phyloP scores from a whole-genome alignment of 2,329 filamentous ascomycete species.

The Aspergillus felis region DNA sequence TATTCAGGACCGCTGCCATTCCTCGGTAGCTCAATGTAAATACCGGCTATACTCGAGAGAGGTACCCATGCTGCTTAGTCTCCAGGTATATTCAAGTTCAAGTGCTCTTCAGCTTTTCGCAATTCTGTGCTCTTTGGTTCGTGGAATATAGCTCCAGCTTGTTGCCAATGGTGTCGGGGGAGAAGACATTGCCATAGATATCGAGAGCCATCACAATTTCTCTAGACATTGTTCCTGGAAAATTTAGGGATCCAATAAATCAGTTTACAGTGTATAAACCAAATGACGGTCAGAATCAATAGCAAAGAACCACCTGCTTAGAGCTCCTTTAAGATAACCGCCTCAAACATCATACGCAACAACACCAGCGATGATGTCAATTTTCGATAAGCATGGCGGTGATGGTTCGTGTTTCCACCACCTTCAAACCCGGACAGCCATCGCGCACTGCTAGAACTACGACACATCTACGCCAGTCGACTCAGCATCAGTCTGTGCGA shows the following conservation, averaged over 20 bases:
- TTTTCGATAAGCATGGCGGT: not conserved
- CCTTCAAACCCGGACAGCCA: not conserved
- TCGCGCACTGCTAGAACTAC: not conserved
- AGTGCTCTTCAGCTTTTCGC: conserved; percentile 63
- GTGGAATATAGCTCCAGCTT: conserved; percentile 55
- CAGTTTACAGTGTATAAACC: not conserved
- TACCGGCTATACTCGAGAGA: not conserved
- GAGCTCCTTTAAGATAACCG: not conserved
- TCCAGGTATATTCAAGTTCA: conserved; percentile 73
- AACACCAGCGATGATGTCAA: conserved; percentile 5
- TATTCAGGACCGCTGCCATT: conserved; percentile 22
- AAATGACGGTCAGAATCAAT: not conserved
- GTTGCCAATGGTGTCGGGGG: conserved; percentile 63
- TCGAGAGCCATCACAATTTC: conserved; percentile 64
- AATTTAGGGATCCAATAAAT: not conserved
- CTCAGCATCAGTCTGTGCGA: conserved; percentile 14
- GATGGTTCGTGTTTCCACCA: not conserved
- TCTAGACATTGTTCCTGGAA: conserved; percentile 4
- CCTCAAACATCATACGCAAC: not conserved
- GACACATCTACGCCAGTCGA: conserved; percentile 1
- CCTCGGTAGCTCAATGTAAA: not conserved
- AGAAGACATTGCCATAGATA: conserved; percentile 70
- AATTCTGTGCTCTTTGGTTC: conserved; percentile 55
- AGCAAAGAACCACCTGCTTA: not conserved
- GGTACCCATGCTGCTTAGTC: conserved; percentile 69